phyloP scores from a whole-genome alignment of 345 rosid species.

The Mallotus nudiflorus region DNA sequence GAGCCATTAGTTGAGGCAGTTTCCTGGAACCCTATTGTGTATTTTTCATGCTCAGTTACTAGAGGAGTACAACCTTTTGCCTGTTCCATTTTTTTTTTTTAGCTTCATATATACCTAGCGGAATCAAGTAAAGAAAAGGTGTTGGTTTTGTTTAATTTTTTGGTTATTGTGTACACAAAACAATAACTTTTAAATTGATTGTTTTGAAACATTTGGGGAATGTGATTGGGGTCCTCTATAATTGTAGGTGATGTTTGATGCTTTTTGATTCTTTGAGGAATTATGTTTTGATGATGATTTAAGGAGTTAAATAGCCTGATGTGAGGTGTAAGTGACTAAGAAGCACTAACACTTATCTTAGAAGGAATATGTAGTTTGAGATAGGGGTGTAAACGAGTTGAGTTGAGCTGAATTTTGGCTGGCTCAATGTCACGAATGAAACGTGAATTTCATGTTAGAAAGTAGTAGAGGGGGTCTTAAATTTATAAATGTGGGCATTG shows the following conservation, averaged over 20 bases:
- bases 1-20: constrained; percentile 31
- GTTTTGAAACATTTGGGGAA: not conserved
- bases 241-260: not conserved
- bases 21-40: constrained; percentile 5
- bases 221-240: not conserved
- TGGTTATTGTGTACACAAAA: not conserved
- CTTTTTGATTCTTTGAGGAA: not conserved
- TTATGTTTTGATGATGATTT: not conserved
- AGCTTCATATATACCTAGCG: too few species aligned
- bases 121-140: not conserved
- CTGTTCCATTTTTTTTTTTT: not conserved
- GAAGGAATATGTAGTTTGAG: too few species aligned
- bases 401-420: too few species aligned
- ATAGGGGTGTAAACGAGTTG: too few species aligned
- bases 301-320: too few species aligned
- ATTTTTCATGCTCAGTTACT: not conserved
- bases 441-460: too few species aligned
- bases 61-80: not conserved
- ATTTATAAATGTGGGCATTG: too few species aligned
- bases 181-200: not conserved
- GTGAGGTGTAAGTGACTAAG: too few species aligned
- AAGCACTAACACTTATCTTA: too few species aligned
- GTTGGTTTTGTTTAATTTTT: not conserved
- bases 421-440: too few species aligned
- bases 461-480: too few species aligned